Conservation (phyloP, 805 yeast genomes). For the Lipomyces yamadae region DNA sequence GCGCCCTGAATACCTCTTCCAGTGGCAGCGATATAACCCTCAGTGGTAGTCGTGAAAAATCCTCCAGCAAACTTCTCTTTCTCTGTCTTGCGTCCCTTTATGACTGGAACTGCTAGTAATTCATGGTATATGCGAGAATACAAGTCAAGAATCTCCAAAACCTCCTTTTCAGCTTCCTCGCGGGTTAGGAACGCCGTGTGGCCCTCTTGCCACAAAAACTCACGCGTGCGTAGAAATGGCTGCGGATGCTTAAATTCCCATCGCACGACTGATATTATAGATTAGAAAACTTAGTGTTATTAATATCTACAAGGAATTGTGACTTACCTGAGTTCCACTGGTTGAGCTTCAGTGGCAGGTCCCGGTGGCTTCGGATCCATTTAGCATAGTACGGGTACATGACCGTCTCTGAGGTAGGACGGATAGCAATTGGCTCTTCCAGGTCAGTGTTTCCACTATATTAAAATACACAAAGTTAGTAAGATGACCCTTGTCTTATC, state of each 20-base stretch:
- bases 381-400: conserved; percentile 99
- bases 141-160: conserved; percentile 79
- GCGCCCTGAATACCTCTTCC: conserved; percentile 99
- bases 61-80: conserved; percentile 99
- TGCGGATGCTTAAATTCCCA: conserved; percentile 99
- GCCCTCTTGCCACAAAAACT: conserved; percentile 99
- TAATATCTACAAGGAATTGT: neutral
- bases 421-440: conserved; percentile 97
- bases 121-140: conserved; percentile 87
- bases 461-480: neutral
- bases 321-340: conserved; percentile 85
- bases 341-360: conserved; percentile 91
- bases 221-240: conserved; percentile 98
- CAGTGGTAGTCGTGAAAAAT: conserved; percentile 90
- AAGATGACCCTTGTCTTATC: too few species aligned
- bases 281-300: neutral
- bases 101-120: conserved; percentile 94
- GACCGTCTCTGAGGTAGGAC: conserved; percentile 99
- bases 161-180: conserved; percentile 83
- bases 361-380: conserved; percentile 99
- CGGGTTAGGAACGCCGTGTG: conserved; percentile 94
- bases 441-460: conserved; percentile 78
- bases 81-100: conserved; percentile 93
- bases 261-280: conserved; percentile 68
- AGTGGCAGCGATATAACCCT: conserved; percentile 96